Base-by-base conservation (phyloP, 2,329 filamentous ascomycete species). In the Ophiosphaerella herpotricha region DNA sequence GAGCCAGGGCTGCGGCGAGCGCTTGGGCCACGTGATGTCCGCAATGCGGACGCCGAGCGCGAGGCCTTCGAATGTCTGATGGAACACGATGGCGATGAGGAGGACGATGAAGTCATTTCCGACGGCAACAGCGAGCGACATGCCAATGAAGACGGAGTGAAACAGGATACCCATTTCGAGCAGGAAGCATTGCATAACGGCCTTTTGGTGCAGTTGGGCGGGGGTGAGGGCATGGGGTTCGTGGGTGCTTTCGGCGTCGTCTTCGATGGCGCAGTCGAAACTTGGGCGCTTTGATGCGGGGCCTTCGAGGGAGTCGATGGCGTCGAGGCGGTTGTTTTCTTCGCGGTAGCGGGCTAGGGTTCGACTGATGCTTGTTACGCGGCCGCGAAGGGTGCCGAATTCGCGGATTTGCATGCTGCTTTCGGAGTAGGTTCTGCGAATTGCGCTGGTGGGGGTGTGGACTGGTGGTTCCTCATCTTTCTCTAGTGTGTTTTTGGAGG, bases 31-130 rank as follows among this genome's bases (percentile, higher is more conserved):
- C 16, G 88, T 85, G 24, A 96, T 85, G 8, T 89, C 88, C 0
- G 90, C 89, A 62, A 96, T 96, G 50, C 91, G 88, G 37, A 89
- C 89, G 6, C 91, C 91, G 4, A 96, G 82, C 0, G 91, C 91
- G 12, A 96, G 85, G 2, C 91, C 91, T 75, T 96, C 91, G 58
- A 96, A 96, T 1, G 89, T 91, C 75, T 96, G 83, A 54, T 86
- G 83, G 67, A 86, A 85, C 32, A 84, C 79, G 2, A 86, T 74
- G 18, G 85, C 83, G 1, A 82, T 80, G 60, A 84, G 84, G 1
- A 86, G 72, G 0, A 82, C 80, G 5, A 71, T 67, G 63, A 85
- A 85, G 48, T 85, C 82, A 1, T 75, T 71, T 2, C 67, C 67
- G 14, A 82, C 81, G 0, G 79, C 75, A 1, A 84, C 81, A 11